Base-by-base conservation (phyloP, 2,329 filamentous ascomycete species). In the Cercospora nicotianae region DNA sequence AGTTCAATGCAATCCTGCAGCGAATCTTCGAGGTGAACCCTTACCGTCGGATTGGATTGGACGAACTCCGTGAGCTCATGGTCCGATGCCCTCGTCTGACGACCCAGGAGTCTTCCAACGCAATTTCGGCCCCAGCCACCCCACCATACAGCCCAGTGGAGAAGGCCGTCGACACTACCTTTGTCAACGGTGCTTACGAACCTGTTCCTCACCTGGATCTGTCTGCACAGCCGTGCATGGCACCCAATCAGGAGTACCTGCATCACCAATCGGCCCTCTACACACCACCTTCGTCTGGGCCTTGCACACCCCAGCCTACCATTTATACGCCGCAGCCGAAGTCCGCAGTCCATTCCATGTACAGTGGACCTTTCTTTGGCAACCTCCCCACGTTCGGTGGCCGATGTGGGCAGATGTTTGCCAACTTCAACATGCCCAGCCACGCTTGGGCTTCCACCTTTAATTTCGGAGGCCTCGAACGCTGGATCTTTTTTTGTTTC, bases 11-110 rank as follows among this genome's bases (percentile, higher is more conserved):
- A 77, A 96, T 99, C 72, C 83, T 99, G 75, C 89, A 89, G 73
- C 88, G 91, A 76, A 91, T 98, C 75, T 99, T 99, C 80, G 90
- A 94, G 77, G 88, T 89, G 79, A 90, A 95, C 80, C 94, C 95
- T 66, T 86, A 89, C 75, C 88, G 92, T 78, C 87, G 95, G 79
- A 94, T 96, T 77, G 90, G 89, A 66, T 86, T 99, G 71, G 82
- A 88, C 65, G 91, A 97, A 81, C 86, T 99, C 65, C 89, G 91
- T 76, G 85, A 87, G 72, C 84, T 90, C 77, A 95, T 98, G 78
- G 79, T 90, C 75, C 85, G 88, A 70, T 97, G 94, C 83, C 84
- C 89, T 33, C 84, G 85, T 72, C 93, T 97, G 79, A 96, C 90
- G 79, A 96, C 90, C 26, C 81, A 72, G 57, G 65, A 64, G 26